Evolutionary conservation across 768 basidiomycete genomes (phyloP).

Genomic region (Boletellus sp.): DNA sequence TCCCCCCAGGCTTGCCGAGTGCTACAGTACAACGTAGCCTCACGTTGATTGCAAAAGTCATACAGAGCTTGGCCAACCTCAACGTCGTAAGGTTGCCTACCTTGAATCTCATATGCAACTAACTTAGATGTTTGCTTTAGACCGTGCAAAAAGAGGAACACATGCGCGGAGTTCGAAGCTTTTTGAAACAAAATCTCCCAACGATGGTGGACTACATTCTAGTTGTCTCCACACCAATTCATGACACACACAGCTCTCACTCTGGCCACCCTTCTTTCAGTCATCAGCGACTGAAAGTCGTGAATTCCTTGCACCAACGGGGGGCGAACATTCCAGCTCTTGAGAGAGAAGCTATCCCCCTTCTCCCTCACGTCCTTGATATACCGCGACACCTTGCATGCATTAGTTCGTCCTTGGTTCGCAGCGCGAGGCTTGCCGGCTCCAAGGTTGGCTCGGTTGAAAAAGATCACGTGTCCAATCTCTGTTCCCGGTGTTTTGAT

Average conservation of each 20-base stretch:
- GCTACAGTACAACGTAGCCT: constrained; percentile 71
- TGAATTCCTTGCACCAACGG: constrained; percentile 57
- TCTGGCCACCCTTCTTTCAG: constrained; percentile 34
- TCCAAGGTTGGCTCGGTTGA: constrained; percentile 31
- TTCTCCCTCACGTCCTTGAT: constrained; percentile 72
- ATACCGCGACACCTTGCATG: constrained; percentile 74
- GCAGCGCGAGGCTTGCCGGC: constrained; percentile 48
- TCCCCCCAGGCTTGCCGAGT: constrained; percentile 56
- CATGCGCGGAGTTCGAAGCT: constrained; percentile 74
- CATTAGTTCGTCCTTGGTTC: constrained; percentile 71
- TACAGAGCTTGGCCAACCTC: constrained; percentile 85
- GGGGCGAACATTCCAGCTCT: constrained; percentile 52
- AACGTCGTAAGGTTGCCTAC: constrained; percentile 51
- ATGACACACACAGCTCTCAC: constrained; percentile 24
- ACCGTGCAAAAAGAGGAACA: constrained; percentile 73
- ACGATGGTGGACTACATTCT: constrained; percentile 79
- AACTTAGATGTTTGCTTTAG: constrained; percentile 31
- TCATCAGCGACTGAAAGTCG: constrained; percentile 50
- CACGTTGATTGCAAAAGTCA: constrained; percentile 82
- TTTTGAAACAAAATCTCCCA: constrained; percentile 57
- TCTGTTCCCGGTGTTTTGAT: constrained; percentile 60
- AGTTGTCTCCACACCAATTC: constrained; percentile 59
- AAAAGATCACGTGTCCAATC: constrained; percentile 44
- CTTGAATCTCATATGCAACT: constrained; percentile 1
- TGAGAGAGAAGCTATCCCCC: constrained; percentile 66